A percentile compares a stretch with the other conserved stretches of the same genome.
Conservation (phyloP, 2,329 filamentous ascomycete species). For the Exutisphaerella laricina region DNA sequence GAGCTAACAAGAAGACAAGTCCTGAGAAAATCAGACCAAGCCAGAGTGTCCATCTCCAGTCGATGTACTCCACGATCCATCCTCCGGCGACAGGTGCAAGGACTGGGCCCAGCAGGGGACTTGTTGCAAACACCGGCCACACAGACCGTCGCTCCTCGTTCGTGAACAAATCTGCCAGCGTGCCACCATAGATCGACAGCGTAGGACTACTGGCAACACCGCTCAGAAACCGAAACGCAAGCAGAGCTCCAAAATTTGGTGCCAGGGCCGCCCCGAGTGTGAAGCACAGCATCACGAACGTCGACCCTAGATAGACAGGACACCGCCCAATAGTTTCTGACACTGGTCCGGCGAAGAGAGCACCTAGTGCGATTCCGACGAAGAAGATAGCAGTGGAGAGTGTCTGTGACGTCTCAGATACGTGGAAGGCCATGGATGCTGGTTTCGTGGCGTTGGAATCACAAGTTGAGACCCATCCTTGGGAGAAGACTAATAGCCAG, state of each 20-base stretch:
- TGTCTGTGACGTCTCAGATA: slow-evolving; percentile 4
- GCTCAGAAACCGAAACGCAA: slow-evolving; percentile 23
- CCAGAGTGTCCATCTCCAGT: slow-evolving; percentile 47
- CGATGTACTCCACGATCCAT: slow-evolving; percentile 31
- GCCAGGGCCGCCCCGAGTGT: slow-evolving; percentile 19
- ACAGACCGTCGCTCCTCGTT: slow-evolving; percentile 21
- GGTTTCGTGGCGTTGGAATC: slow-evolving; percentile 2
- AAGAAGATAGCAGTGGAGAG: slow-evolving; percentile 5
- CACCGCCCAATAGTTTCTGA: slow-evolving; percentile 32
- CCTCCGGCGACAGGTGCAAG: slow-evolving; percentile 19
- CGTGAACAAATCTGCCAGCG: slow-evolving; percentile 23
- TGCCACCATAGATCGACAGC: slow-evolving; percentile 23
- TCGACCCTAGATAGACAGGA: slow-evolving; percentile 20
- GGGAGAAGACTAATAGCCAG: slow-evolving; percentile 7
- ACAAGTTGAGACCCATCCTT: slow-evolving; percentile 9
- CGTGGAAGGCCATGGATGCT: slow-evolving; percentile 1
- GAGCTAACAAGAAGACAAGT: slow-evolving; percentile 9
- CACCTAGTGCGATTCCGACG: slow-evolving; percentile 23
- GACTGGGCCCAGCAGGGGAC: slow-evolving; percentile 12
- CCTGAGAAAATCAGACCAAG: slow-evolving; percentile 22
- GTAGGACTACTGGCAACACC: slow-evolving; percentile 24
- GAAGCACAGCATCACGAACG: slow-evolving; percentile 14
- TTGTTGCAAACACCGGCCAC: slow-evolving; percentile 1
- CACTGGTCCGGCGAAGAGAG: slow-evolving; percentile 36
- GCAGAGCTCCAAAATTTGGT: slow-evolving; percentile 20